Base-by-base conservation (phyloP, 805 yeast species). In the Priceomyces carsonii region DNA sequence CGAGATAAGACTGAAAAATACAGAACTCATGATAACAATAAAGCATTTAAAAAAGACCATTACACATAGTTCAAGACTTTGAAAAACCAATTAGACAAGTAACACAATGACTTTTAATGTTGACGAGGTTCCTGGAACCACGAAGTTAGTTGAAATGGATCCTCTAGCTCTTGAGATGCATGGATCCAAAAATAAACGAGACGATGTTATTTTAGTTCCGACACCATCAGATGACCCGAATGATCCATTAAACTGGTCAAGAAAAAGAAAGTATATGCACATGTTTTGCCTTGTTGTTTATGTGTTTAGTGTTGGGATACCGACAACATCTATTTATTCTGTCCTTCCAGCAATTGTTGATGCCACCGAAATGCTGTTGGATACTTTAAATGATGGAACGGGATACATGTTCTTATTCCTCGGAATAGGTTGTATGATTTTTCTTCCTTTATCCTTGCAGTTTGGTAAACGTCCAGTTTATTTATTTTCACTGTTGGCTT, bases 231-330 rank as follows among this genome's bases (percentile, higher is more conserved):
- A 71, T 34, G 79, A 80, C 41, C 84, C 85, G 6, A 76, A 81
- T 44, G 89, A 82, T 48, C 87, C 88, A 1, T 61, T 82, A 37
- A 80, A 78, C 48, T 82, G 88, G 88, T 36, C 75, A 2, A 53
- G 47, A 17, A 42, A 48, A 25, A 66, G 83, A 33, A 80, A 80
- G 48, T 53, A 61, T 57, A 28, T 73, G 20, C 69, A 71, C 27
- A 13, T 36, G 15, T 18, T 31, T 5, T 26, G 12, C 12, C 14
- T 36, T 4, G 48, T 42, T 46, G 37, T 39, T 4, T 33, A 41
- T 12, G 36, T 47, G 18, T 38, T 37, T 13, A 43, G 47, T 3
- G 44, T 29, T 29, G 40, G 38, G 43, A 30, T 50, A 50, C n/a
- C n/a, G 51, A 44, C 35, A 4, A 44, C 44, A 1, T 44, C 51